Evolutionary conservation across 176 grass and related monocot genomes (phyloP), one percentile per base, ranked within the genome.

Genomic region (Rhynchospora breviuscula): DNA sequence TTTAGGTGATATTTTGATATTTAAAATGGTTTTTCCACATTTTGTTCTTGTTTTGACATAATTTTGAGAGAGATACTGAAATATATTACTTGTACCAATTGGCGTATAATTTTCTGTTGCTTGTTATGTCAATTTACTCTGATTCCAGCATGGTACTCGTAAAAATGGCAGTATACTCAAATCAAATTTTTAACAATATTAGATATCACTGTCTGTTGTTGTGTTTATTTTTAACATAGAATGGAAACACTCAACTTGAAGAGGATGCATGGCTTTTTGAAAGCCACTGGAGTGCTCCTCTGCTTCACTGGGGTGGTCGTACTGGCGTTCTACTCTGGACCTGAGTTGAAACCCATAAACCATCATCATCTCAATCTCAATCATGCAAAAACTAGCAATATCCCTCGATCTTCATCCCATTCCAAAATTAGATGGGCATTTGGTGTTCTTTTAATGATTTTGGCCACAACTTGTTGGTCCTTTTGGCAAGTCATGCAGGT

Each of bases 221-320:
- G 48, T 51, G 45, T 25, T 51, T 49, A 23, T 74, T 23, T 74
- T 3, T 19, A 25, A 49, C 51, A 25, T 66, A 96, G 93, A 54
- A 84, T 96, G 89, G 93, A 96, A 87, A 93, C 79, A 3, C 72
- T 96, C 44, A 96, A 96, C 68, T 0, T 91, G 21, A 86, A 84
- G 89, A 87, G 19, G 68, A n/a, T 59, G 49, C 86, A 85, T 8
- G 93, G 93, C 79, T 26, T 93, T 19, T 71, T 86, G 14, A 96
- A 96, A 15, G 87, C 67, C 4, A 62, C 40, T 0, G 93, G 93
- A 8, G 88, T 90, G 0, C 25, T 91, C 21, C 88, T 96, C 65
- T 96, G 89, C 91, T 48, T 91, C 14, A 74, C 73, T 49, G 93
- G 93, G 17, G 90, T 90, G 13, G 19, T 93, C 58, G 79, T 90